Conservation (phyloP, 768 basidiomycete genomes). For the Atractiella rhizophila region DNA sequence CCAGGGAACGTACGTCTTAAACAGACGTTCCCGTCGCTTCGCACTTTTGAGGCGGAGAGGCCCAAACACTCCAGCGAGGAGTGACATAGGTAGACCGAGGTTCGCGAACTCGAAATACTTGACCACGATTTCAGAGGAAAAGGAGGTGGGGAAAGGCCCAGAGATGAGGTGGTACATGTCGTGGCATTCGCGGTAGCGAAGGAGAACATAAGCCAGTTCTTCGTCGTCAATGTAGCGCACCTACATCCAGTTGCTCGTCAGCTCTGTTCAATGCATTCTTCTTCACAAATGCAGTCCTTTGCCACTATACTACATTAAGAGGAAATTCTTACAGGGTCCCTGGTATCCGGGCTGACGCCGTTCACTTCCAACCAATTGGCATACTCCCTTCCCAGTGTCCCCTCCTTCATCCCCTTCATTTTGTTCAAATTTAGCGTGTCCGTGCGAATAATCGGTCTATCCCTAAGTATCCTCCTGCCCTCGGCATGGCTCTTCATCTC, state of each 20-base stretch:
- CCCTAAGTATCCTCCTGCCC: constrained; percentile 57
- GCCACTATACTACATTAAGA: background rate
- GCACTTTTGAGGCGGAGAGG: constrained; percentile 39
- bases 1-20: constrained; percentile 74
- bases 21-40: constrained; percentile 35
- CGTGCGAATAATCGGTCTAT: constrained; percentile 58
- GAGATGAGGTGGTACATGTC: constrained; percentile 88
- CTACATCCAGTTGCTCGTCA: constrained; percentile 24
- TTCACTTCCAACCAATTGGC: constrained; percentile 68
- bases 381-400: constrained; percentile 66
- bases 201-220: constrained; percentile 91
- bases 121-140: constrained; percentile 73
- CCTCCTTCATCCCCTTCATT: constrained; percentile 42
- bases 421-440: constrained; percentile 44
- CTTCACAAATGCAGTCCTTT: background rate
- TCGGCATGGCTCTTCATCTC: constrained; percentile 32
- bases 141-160: constrained; percentile 63
- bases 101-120: constrained; percentile 89
- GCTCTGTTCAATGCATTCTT: background rate
- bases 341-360: constrained; percentile 74
- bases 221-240: constrained; percentile 86
- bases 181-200: constrained; percentile 90
- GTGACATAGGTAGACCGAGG: constrained; percentile 66
- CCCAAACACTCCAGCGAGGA: constrained; percentile 50
- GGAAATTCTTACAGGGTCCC: constrained; percentile 43